Percentiles rank a stretch among this genome's conserved stretches.
Evolutionary conservation across 2,329 filamentous ascomycete species (phyloP).

Genomic region (Botrytis fragariae): DNA sequence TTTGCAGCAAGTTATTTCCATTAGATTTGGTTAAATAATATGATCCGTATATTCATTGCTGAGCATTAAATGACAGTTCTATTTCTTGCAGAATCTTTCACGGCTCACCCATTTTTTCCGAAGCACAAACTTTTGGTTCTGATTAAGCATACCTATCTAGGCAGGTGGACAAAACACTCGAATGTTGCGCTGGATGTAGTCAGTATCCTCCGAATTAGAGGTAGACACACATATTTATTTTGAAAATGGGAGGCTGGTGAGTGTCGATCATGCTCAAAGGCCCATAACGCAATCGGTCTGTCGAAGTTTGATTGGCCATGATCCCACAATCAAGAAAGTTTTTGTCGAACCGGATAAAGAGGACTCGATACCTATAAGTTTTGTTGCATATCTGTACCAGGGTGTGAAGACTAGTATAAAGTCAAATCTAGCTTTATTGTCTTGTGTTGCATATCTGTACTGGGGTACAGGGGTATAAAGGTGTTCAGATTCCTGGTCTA

Average conservation of each 20-base stretch:
- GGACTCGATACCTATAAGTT: not conserved
- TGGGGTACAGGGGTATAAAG: not conserved
- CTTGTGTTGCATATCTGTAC: conserved; percentile 1
- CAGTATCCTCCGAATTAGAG: not conserved
- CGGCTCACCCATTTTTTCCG: not conserved
- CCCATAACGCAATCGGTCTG: not conserved
- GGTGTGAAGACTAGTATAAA: not conserved
- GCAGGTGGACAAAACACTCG: not conserved
- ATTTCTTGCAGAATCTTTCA: not conserved
- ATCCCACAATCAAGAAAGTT: not conserved
- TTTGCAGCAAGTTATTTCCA: not conserved
- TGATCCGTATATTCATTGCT: not conserved
- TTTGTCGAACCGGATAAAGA: not conserved
- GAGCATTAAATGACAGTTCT: not conserved
- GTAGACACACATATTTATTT: not conserved
- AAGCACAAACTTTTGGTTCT: not conserved
- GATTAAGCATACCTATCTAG: not conserved
- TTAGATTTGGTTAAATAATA: not conserved
- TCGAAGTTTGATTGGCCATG: not conserved
- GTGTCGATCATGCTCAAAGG: not conserved
- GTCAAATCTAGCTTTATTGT: not conserved
- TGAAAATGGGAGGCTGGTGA: not conserved
- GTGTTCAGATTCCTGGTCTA: not conserved
- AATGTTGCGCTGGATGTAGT: not conserved
- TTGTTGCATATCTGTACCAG: not conserved